A percentile compares a stretch with the other conserved stretches of the same genome.
These are phyloP conservation scores for Starmerella apis DNA, from an alignment of 805 yeast genomes.

Conservation along the genomic window DNA sequence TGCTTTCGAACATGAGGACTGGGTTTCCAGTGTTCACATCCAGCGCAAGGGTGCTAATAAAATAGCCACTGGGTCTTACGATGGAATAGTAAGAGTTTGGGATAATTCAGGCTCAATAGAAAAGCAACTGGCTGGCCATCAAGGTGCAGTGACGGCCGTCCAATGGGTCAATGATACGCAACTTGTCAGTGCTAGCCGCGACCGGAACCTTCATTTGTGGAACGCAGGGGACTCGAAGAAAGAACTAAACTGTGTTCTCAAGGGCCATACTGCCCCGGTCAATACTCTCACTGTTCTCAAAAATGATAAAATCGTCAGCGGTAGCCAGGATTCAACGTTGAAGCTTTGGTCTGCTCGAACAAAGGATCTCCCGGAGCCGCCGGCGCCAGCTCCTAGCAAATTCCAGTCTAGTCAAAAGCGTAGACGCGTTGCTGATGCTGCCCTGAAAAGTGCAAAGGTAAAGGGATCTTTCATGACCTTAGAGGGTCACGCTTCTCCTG, in stretches of 20 bases:
- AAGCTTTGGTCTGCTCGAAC: conserved; percentile 83
- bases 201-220: conserved; percentile 84
- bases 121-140: conserved; percentile 76
- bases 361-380: conserved; percentile 62
- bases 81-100: conserved; percentile 88
- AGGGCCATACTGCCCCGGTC: conserved; percentile 86
- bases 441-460: conserved; percentile 56
- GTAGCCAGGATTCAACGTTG: conserved; percentile 66
- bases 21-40: conserved; percentile 74
- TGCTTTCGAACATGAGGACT: conserved; percentile 83
- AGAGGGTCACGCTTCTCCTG: conserved; percentile 78
- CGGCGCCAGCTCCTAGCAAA: conserved; percentile 27
- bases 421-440: conserved; percentile 67
- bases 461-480: conserved; percentile 71
- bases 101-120: conserved; percentile 69
- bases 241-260: conserved; percentile 70
- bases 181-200: conserved; percentile 78
- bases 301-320: conserved; percentile 57
- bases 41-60: conserved; percentile 36
- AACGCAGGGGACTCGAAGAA: conserved; percentile 30
- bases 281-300: conserved; percentile 45
- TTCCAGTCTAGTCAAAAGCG: conserved; percentile 83
- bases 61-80: conserved; percentile 83
- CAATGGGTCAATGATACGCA: conserved; percentile 67
- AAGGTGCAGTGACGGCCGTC: conserved; percentile 74